Percentiles rank a stretch among this genome's conserved stretches.
Conservation (phyloP, 768 basidiomycete genomes). For the Boletus patriciae region DNA sequence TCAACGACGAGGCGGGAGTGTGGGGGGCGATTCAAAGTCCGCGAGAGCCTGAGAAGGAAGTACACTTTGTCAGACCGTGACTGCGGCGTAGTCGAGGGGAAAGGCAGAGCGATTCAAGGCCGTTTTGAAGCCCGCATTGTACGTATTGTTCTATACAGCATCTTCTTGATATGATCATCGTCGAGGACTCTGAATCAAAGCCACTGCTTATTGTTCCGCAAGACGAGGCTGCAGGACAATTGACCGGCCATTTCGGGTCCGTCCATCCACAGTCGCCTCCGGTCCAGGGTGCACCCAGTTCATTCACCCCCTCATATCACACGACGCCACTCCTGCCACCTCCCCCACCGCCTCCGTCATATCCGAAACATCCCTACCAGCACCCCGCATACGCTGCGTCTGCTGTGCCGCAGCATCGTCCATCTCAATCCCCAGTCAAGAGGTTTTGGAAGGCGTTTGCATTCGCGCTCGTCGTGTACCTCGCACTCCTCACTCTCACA, state of each 20-base stretch:
- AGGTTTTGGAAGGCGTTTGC: slow-evolving; percentile 19
- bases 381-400: not conserved
- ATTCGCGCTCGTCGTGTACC: slow-evolving; percentile 12
- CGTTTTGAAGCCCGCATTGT: too few species aligned
- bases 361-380: slow-evolving; percentile 1
- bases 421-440: slow-evolving; percentile 2
- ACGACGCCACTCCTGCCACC: not conserved
- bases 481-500: not conserved
- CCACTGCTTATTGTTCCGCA: not conserved
- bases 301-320: slow-evolving; percentile 10
- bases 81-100: not conserved
- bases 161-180: not conserved
- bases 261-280: not conserved
- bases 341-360: slow-evolving; percentile 15
- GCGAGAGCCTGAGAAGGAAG: not conserved
- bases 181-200: not conserved
- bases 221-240: not conserved
- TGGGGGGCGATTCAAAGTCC: not conserved
- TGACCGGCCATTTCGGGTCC: slow-evolving; percentile 4
- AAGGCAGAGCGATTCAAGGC: too few species aligned
- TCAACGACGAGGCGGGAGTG: too few species aligned
- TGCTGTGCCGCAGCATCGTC: not conserved
- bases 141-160: too few species aligned
- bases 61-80: too few species aligned
- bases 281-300: not conserved